Base-by-base conservation (phyloP, 441 rosid species). In the Capsella rubella region DNA sequence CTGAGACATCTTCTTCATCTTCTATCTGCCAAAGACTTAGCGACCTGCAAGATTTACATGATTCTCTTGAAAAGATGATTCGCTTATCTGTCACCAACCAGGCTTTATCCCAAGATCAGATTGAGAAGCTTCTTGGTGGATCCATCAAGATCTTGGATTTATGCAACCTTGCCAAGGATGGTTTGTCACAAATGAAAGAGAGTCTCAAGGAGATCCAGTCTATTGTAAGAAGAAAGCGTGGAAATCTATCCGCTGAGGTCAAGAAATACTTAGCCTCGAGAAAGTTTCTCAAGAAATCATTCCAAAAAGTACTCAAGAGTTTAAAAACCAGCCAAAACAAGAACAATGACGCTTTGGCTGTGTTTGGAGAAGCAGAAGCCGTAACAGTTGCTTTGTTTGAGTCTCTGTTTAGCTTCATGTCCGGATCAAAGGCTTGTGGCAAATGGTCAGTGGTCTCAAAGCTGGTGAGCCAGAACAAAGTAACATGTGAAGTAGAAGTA, bases 381-480 rank as follows among this genome's bases (percentile, higher is more conserved):
- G 31, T 71, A 4, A 79, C 84, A 18, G 21, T 73, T 7, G 2
- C 39, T 0, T 71, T 77, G 5, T 81, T 85, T 12, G 78, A 78
- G 28, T 82, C 86, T 16, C 72, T 85, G 6, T 35, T 40, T 61
- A 49, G 62, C 57, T 62, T 64, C 18, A 63, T 80, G 49, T 77
- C 70, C 50, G 73, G 64, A 40, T 55, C 78, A 18, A 78, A 78
- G 80, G 13, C 49, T 40, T 68, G 71, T 51, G 16, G 66, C 18
- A 64, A 78, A 37, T 82, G 84, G 85, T 69, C 82, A 11, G 0
- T 81, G 18, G 73, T 86, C 63, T 80, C 87, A 54, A 86, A 78
- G 45, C 51, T 81, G 6, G 18, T 85, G 59, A 69, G 58, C 59
- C 59, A 82, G 16, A 83, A 80, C 18, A 64, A 28, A 4, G 12